Evolutionary conservation across 1,284 basidiomycete species (phyloP).

Genomic region (Trichosporon faecale): DNA sequence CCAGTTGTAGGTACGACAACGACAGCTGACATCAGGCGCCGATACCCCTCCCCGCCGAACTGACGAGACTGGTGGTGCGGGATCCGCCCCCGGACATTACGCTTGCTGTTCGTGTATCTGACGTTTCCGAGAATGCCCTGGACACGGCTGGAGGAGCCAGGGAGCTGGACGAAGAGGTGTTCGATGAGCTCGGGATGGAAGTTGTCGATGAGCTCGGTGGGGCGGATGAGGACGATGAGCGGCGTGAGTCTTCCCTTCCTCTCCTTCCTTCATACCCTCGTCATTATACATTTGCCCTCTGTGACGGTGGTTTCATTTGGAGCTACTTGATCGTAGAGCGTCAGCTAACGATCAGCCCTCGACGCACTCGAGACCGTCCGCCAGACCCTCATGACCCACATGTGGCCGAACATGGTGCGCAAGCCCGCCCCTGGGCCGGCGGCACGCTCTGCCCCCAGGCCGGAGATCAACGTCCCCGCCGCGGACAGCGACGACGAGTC

Average conservation of each 20-base stretch:
- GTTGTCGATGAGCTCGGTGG: conserved; percentile 37
- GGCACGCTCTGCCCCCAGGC: conserved; percentile 11
- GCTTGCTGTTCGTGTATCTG: conserved; percentile 29
- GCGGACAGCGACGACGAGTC: conserved; percentile 19
- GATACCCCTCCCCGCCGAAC: conserved; percentile 27
- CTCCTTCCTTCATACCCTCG: too few relatives aligned
- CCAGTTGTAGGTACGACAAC: neutral
- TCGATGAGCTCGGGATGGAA: conserved; percentile 45
- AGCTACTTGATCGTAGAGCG: neutral
- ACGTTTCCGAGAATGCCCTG: conserved; percentile 8
- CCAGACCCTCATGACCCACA: conserved; percentile 47
- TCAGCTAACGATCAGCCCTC: conserved; percentile 27
- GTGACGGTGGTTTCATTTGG: too few relatives aligned
- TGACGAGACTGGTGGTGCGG: conserved; percentile 32
- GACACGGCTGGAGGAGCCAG: conserved; percentile 4
- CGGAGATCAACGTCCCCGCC: conserved; percentile 11
- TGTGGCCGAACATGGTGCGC: conserved; percentile 47
- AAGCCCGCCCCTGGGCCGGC: neutral
- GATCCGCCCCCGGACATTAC: conserved; percentile 41
- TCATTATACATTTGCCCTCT: too few relatives aligned
- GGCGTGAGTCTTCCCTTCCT: conserved; percentile 34
- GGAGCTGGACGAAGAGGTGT: conserved; percentile 30
- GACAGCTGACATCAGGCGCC: conserved; percentile 24
- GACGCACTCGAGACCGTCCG: conserved; percentile 37
- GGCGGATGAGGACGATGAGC: conserved; percentile 44